Conservation (phyloP, 345 rosid species). For the Physaria fendleri region DNA sequence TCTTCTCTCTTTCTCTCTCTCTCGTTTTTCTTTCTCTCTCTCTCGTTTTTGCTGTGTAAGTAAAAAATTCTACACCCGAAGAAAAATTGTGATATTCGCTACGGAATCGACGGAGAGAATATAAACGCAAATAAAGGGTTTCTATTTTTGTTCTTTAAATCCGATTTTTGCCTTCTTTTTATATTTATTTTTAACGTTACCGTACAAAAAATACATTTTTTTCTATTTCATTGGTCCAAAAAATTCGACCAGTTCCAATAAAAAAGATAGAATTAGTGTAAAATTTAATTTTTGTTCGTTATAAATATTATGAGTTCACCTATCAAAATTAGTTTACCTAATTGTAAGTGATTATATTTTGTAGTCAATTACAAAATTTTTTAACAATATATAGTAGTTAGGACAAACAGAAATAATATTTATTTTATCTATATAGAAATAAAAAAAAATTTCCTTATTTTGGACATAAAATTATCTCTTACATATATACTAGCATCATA, state of each 20-base stretch:
- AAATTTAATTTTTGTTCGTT: too few relatives aligned
- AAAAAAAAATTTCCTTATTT: too few relatives aligned
- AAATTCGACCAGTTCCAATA: not conserved
- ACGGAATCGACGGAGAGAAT: constrained; percentile 47
- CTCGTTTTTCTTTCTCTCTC: too few relatives aligned
- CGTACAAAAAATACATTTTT: not conserved
- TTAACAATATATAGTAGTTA: not conserved
- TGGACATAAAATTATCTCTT: too few relatives aligned
- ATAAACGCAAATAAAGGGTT: constrained; percentile 27
- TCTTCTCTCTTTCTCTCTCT: not conserved
- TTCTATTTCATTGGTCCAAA: not conserved
- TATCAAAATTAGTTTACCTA: not conserved
- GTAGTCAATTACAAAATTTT: not conserved
- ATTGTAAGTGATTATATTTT: not conserved
- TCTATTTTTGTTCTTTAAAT: constrained; percentile 27
- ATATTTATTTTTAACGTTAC: constrained; percentile 14
- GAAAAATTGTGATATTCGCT: constrained; percentile 19
- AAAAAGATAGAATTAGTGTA: not conserved
- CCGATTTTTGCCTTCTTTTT: constrained; percentile 11
- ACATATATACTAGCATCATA: too few relatives aligned
- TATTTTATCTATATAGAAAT: not conserved
- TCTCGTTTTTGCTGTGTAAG: constrained; percentile 11
- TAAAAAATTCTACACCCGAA: constrained; percentile 13
- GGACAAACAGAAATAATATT: not conserved
- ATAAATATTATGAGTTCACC: not conserved